Evolutionary conservation across 352 stramenopile species (phyloP), one percentile per base, ranked within the genome.

Genomic region (Elongisporangium anandrum): DNA sequence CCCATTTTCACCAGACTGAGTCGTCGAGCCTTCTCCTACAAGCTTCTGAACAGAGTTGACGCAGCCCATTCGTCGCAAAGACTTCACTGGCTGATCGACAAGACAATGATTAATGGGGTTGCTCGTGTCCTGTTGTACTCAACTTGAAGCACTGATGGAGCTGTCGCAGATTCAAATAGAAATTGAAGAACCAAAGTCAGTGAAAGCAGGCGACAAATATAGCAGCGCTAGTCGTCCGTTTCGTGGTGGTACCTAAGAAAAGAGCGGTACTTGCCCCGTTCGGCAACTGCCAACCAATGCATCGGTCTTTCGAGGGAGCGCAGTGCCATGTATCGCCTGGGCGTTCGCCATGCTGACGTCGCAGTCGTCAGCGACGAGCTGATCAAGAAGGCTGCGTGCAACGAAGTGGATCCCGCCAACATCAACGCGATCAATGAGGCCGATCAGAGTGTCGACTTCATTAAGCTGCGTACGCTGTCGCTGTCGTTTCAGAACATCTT

Each of bases 401-500:
- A 74, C 50, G 80, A 92, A 47, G 61, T 77, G 55, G 85, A 94
- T 53, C 61, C 78, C 13, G 59, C 69, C 50, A 94, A 94, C 59
- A 81, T 82, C 56, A 88, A 84, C 38, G 81, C 80, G 2, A 82
- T 92, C 57, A 78, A 91, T 50, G 81, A 91, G 39, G 61, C 62
- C 20, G 72, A 85, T 38, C 61, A 79, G 48, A 85, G 62, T 22
- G 79, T 92, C 2, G 85, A 94, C 61, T 94, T 94, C 63, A 64
- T 80, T 57, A 85, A 85, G 51, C 69, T 95, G 21, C 54, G 83
- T 50, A 79, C 83, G 41, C 73, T 98, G 19, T 81, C 85, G 49
- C 72, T 98, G 20, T 97, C 89, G 29, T 98, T 97, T 67, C 88
- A 95, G 64, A 96, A 96, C 73, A 81, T 98, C 45, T 91, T 96